phyloP scores from a whole-genome alignment of 371 early-diverging fungal genomes.

The Mucor mucedo region DNA sequence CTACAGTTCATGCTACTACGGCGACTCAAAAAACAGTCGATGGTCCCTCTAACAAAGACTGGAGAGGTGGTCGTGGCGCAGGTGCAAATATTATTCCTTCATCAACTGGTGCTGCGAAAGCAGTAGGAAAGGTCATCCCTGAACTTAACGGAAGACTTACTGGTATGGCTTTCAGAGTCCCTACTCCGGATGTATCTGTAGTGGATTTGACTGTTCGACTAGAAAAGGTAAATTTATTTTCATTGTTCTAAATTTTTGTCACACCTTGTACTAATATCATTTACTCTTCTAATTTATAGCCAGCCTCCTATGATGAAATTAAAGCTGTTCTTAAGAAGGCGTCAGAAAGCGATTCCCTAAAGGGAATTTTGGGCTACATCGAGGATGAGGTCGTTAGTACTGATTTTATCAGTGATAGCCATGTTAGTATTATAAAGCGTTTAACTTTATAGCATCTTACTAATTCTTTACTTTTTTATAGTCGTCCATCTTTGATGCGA shows the following conservation, averaged over 20 bases:
- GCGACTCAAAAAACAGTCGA: conserved; percentile 99
- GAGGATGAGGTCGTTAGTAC: conserved; percentile 97
- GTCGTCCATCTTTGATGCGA: conserved; percentile 95
- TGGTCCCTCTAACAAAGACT: conserved; percentile 97
- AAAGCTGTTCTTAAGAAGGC: conserved; percentile 86
- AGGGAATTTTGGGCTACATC: conserved; percentile 96
- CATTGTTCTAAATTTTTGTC: background rate
- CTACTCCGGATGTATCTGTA: conserved; percentile 97
- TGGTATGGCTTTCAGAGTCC: conserved; percentile 99
- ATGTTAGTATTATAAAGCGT: conserved; percentile 23
- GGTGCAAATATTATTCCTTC: conserved; percentile 99
- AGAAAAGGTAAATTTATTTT: conserved; percentile 58
- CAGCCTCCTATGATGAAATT: conserved; percentile 91
- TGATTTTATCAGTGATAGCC: conserved; percentile 93
- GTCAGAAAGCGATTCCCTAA: conserved; percentile 72
- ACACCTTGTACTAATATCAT: conserved; percentile 4
- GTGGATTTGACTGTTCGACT: conserved; percentile 97
- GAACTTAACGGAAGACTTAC: conserved; percentile 96
- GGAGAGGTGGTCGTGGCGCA: conserved; percentile 97
- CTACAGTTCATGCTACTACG: conserved; percentile 98
- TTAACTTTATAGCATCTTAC: background rate
- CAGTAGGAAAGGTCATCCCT: conserved; percentile 99
- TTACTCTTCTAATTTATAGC: conserved; percentile 22
- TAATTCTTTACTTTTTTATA: background rate
- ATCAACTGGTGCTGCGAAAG: conserved; percentile 99